Conservation (phyloP, 2,329 filamentous ascomycete genomes). For the Chrysosporium queenslandicum region DNA sequence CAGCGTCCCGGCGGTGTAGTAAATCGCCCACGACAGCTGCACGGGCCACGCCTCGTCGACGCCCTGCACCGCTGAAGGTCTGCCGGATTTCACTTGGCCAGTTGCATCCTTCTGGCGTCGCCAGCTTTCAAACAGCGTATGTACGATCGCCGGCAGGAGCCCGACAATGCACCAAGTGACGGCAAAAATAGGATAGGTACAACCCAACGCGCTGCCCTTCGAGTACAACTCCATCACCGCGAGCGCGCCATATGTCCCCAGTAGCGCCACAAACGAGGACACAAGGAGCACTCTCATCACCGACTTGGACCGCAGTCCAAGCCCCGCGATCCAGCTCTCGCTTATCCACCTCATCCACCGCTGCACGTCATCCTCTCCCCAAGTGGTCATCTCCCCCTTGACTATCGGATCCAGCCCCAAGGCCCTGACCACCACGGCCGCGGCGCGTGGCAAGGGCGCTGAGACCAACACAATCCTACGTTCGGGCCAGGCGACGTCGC, state of each 20-base stretch:
- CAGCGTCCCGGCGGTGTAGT: constrained; percentile 28
- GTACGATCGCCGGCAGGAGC: constrained; percentile 21
- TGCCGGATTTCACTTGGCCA: constrained; percentile 2
- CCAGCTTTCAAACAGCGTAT: constrained; percentile 17
- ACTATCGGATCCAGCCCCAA: constrained; percentile 20
- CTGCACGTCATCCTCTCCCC: constrained; percentile 10
- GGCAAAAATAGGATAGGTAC: constrained; percentile 23
- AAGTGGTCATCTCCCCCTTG: constrained; percentile 8
- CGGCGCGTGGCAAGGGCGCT: constrained; percentile 9
- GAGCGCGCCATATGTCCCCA: constrained; percentile 18
- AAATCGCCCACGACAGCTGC: constrained; percentile 27
- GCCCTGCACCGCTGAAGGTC: constrained; percentile 20
- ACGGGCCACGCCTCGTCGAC: constrained; percentile 24
- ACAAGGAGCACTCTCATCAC: constrained; percentile 6
- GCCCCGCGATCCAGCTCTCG: constrained; percentile 1
- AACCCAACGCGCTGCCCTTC: constrained; percentile 27
- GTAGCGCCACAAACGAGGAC: background rate
- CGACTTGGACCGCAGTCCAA: constrained; percentile 1
- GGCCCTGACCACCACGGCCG: constrained; percentile 23
- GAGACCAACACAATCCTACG: constrained; percentile 21
- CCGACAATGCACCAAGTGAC: constrained; percentile 22
- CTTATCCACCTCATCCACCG: constrained; percentile 11
- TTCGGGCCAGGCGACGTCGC: constrained; percentile 28
- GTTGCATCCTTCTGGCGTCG: constrained; percentile 6
- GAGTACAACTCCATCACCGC: constrained; percentile 25